phyloP scores from a whole-genome alignment of 352 stramenopile species.

The Pythium aphanidermatum region DNA sequence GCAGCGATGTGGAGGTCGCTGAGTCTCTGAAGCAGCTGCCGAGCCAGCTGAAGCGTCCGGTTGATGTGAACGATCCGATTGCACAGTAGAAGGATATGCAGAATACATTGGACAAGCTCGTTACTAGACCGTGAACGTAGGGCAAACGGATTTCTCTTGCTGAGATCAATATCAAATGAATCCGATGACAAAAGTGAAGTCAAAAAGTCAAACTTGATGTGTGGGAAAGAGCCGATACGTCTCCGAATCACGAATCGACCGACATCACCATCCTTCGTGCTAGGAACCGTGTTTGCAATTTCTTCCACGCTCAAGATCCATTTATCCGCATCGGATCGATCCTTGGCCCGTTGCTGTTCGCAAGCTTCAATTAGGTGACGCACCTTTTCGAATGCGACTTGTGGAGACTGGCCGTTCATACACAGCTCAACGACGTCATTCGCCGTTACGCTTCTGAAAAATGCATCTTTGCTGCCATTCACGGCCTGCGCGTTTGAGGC shows the following conservation, averaged over 20 bases:
- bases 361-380: slow-evolving; percentile 44
- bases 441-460: slow-evolving; percentile 55
- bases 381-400: slow-evolving; percentile 20
- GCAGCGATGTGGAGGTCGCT: slow-evolving; percentile 7
- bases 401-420: slow-evolving; percentile 9
- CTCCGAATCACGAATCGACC: slow-evolving; percentile 57
- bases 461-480: slow-evolving; percentile 74
- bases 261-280: slow-evolving; percentile 16
- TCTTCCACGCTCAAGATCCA: slow-evolving; percentile 48
- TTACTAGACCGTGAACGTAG: neutral
- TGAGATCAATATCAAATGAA: slow-evolving; percentile 53
- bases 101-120: slow-evolving; percentile 39
- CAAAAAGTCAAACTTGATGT: slow-evolving; percentile 72
- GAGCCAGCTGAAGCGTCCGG: slow-evolving; percentile 52
- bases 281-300: slow-evolving; percentile 42
- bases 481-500: slow-evolving; percentile 68
- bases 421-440: slow-evolving; percentile 26
- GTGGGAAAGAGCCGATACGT: slow-evolving; percentile 49
- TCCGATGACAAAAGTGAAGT: slow-evolving; percentile 63
- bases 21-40: slow-evolving; percentile 24
- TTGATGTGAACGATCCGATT: slow-evolving; percentile 85
- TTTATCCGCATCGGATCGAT: slow-evolving; percentile 46
- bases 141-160: slow-evolving; percentile 62
- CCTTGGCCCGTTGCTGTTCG: slow-evolving; percentile 37
- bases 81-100: slow-evolving; percentile 64